These are phyloP conservation scores for Pseudogymnoascus sp. DNA, from an alignment of 2,329 filamentous ascomycete genomes.

Conservation along the genomic window DNA sequence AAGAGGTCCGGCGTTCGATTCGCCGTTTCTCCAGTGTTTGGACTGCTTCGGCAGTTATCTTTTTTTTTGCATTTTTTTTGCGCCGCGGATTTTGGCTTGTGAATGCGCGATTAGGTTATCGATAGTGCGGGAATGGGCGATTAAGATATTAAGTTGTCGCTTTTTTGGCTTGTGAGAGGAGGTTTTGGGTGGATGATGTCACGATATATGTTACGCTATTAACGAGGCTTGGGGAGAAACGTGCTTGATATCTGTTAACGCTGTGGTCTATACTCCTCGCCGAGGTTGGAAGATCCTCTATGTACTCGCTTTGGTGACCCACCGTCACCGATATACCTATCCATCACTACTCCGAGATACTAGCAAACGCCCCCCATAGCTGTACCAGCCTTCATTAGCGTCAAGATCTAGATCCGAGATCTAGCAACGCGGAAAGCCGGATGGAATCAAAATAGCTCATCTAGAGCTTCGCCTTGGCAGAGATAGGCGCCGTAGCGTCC, in stretches of 20 bases:
- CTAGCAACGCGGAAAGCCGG: neutral
- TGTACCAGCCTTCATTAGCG: neutral
- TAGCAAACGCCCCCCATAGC: neutral
- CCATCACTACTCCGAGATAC: neutral
- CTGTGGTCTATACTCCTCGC: neutral
- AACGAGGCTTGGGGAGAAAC: neutral
- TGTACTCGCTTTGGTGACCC: neutral
- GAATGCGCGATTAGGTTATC: neutral
- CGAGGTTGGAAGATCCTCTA: neutral
- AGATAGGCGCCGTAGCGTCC: constrained; percentile 59
- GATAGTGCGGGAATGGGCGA: neutral
- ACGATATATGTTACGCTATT: neutral
- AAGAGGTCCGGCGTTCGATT: constrained; percentile 4
- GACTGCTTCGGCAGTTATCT: neutral
- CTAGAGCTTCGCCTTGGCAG: constrained; percentile 25
- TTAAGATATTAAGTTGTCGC: neutral
- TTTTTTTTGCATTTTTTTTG: neutral
- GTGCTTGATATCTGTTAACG: neutral
- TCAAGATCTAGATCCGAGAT: neutral
- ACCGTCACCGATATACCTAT: neutral
- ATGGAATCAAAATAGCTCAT: neutral
- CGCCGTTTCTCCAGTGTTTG: constrained; percentile 1
- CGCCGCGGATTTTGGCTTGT: neutral
- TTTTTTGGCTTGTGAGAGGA: neutral
- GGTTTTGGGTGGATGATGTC: neutral